Base-by-base conservation (phyloP, 257 asterid genomes). In the Gentiana straminea region DNA sequence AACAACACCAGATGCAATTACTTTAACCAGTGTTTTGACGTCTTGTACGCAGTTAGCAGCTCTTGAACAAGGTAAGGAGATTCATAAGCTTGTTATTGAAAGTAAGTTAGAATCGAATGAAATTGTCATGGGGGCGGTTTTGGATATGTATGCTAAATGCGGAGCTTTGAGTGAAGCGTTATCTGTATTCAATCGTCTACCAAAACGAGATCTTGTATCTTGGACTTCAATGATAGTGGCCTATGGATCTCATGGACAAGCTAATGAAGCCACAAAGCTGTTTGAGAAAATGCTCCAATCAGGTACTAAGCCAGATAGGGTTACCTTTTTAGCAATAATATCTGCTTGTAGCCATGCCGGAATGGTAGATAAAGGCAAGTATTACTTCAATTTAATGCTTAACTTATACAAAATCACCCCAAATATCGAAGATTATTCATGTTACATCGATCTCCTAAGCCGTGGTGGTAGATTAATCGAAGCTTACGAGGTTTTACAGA, bases 281-380 rank as follows among this genome's bases (percentile, higher is more conserved):
- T 86, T 86, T 12, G 59, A 68, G 15, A 72, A 70, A 57, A 84
- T 86, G 96, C 75, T 81, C 24, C 75, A 59, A 51, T 54, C 77
- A 7, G 63, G 67, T 65, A 62, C 80, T 51, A 66, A 52, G 55
- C 96, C 89, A 0, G 96, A 86, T 56, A 76, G 91, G 73, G 79
- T 86, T 48, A 66, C 94, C 41, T 86, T 86, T 59, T 84, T 84
- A 46, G 79, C 92, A n/a, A 82, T 86, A 37, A 80, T 86, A 59
- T 84, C 96, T 41, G 86, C 94, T 36, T 86, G 96, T 62, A 77
- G 86, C 69, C 96, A 86, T 62, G 89, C 75, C 13, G 96, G 96
- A 57, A 65, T 86, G 61, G 85, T 86, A 44, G 81, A 79, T 32
- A 73, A 81, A 68, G 95, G 94, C n/a, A 67, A 33, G 34, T 59